Conservation (phyloP, 345 rosid genomes). For the Populus tremula region DNA sequence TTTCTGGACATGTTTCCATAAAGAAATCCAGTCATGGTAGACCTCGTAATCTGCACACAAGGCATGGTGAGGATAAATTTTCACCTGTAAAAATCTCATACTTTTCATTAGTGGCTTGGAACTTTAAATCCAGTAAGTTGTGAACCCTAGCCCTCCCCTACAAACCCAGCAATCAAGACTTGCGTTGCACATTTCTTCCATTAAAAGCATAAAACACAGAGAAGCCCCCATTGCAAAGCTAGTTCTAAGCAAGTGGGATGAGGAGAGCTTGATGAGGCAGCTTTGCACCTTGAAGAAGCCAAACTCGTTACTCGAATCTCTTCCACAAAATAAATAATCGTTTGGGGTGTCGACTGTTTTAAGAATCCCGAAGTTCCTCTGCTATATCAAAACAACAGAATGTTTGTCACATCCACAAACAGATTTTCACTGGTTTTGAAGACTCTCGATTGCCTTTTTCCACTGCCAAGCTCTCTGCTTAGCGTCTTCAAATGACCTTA, state of each 20-base stretch:
- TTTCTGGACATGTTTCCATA: neutral
- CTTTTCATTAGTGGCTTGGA: constrained; percentile 28
- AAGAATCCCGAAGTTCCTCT: constrained; percentile 21
- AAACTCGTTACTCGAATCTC: constrained; percentile 23
- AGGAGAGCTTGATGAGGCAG: neutral
- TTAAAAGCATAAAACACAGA: constrained; percentile 3
- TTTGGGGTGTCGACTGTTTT: constrained; percentile 14
- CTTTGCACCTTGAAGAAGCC: constrained; percentile 20
- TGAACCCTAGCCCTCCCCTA: constrained; percentile 13
- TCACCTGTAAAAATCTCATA: neutral
- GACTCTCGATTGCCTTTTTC: constrained; percentile 92
- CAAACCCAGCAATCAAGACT: constrained; percentile 10
- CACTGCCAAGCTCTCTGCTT: constrained; percentile 91
- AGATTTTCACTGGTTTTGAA: constrained; percentile 65
- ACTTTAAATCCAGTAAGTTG: constrained; percentile 22
- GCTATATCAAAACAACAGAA: constrained; percentile 25
- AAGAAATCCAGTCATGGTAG: no score
- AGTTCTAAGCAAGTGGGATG: constrained; percentile 5
- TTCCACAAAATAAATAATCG: constrained; percentile 24
- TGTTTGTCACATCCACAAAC: constrained; percentile 13
- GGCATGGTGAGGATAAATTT: neutral
- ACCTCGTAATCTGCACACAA: neutral
- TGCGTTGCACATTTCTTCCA: constrained; percentile 10
- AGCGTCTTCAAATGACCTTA: constrained; percentile 79
- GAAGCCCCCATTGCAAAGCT: constrained; percentile 6